Base-by-base conservation (phyloP, 2,329 filamentous ascomycete genomes). In the Aureobasidium sp. region DNA sequence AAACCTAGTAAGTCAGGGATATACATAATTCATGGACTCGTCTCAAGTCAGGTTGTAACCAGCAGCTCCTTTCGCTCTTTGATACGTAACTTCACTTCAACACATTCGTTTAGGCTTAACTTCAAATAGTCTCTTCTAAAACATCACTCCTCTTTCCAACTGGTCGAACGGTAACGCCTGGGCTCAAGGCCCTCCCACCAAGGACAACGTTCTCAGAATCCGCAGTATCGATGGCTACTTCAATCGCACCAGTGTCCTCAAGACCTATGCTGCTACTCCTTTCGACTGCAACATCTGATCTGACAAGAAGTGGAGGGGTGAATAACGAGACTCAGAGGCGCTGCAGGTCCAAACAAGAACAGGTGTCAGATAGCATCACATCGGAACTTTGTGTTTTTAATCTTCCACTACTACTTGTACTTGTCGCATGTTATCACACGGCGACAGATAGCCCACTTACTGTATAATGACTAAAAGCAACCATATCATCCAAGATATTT, bases 101-200 rank as follows among this genome's bases (percentile, higher is more conserved):
- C 11, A 45, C 51, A 45, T 38, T 55, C 38, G 8, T 55, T 35
- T n/a, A 45, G 9, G 42, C 27, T 55, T 19, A 19, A 27, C 2
- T 23, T 33, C 38, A 23, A 11, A 45, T 27, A 43, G 15, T 55
- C 51, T 31, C 25, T 33, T 6, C 15, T 19, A n/a, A 27, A 38
- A 8, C 27, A 40, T 7, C 38, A 9, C 23, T 29, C 8, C 29
- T 11, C 40, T 35, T 29, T 29, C 33, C 53, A 57, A 57, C 45
- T 57, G 53, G 53, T 57, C 19, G 40, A 62, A 62, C 65, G 88
- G 88, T 29, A 86, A 90, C 68, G 69, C 77, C 3, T 92, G 89
- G 89, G 88, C 85, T 37, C 83, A 79, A 17, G 89, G 88, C 0
- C 89, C 89, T 4, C 88, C 89, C 0, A 64, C 66, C 0, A 64